A percentile compares a stretch with the other conserved stretches of the same genome.
Conservation (phyloP, 345 rosid species). For the Bretschneidera sinensis region DNA sequence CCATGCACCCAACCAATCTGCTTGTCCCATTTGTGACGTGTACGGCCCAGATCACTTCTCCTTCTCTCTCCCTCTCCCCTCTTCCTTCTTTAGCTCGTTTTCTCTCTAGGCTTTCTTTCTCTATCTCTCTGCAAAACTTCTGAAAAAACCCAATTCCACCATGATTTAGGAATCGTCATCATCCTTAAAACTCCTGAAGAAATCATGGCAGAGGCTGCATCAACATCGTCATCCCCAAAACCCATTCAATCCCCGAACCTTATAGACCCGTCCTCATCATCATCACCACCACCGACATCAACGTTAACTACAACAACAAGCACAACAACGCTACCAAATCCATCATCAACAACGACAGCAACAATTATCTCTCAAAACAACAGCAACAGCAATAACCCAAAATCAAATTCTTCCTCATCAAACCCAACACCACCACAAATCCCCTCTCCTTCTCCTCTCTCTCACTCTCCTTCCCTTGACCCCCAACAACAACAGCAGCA, state of each 20-base stretch:
- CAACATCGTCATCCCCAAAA: conserved; percentile 37
- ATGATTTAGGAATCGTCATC: conserved; percentile 2
- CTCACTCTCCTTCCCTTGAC: conserved; percentile 39
- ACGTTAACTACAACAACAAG: no score
- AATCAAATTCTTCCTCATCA: conserved; percentile 21
- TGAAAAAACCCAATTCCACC: conserved; percentile 1
- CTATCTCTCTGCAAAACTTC: background rate
- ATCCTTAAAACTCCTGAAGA: no score
- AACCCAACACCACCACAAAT: conserved; percentile 28
- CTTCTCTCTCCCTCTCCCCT: background rate
- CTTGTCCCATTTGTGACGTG: conserved; percentile 10
- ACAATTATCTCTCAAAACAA: conserved; percentile 28
- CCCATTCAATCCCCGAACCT: conserved; percentile 34
- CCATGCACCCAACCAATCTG: background rate
- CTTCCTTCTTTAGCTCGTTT: background rate
- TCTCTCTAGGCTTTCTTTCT: no score
- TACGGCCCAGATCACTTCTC: conserved; percentile 18
- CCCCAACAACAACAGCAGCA: conserved; percentile 22
- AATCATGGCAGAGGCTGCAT: conserved; percentile 39
- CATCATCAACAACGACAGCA: conserved; percentile 12
- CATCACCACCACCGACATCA: no score
- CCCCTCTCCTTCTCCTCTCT: conserved; percentile 41
- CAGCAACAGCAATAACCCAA: conserved; percentile 17
- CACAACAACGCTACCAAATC: background rate
- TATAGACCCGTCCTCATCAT: conserved; percentile 34